Evolutionary conservation across 495 filamentous ascomycete species (phyloP), one percentile per base, ranked within the genome.

Genomic region (Penicillium verhagenii): DNA sequence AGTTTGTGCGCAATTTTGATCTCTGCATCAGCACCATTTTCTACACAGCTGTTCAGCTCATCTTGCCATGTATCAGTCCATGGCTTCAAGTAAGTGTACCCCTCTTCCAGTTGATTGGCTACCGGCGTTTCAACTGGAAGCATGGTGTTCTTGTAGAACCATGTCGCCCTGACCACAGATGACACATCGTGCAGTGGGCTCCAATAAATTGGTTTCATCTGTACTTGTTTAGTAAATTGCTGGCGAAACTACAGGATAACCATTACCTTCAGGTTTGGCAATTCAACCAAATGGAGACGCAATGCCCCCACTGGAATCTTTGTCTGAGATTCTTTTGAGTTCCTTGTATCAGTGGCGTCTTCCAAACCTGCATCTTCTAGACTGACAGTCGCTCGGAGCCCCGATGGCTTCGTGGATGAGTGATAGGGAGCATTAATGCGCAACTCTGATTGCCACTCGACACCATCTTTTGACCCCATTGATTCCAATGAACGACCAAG

Each of bases 201-300:
- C 94, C 94, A 98, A 62, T 98, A 98, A 37, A 97, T 97, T 0
- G 94, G 94, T 67, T 92, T 88, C 92, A 98, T 97, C 72, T 89
- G 37, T 9, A 35, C 4, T 13, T 7, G 8, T 26, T 61, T 26
- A 63, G 16, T 46, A 29, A 0, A 37, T 26, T 35, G 0, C 25
- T 20, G 11, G 21, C 14, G 19, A 7, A 31, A 35, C n/a, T 20
- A n/a, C n/a, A n/a, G 4, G 31, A 14, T 11, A 25, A 42, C 3
- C n/a, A 2, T 20, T 29, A 79, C 77, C 61, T 77, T 76, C 13
- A 83, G 52, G 52, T 70, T 73, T 44, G 80, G 80, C 43, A 83
- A 53, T 50, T 81, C 75, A 4, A 83, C 80, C 19, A 83, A 57
- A 57, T 85, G 89, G 44, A 95, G 74, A 53, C 89, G 82, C 14